Conservation (phyloP, 148 eudicot species). For the Polygonum maritimum region DNA sequence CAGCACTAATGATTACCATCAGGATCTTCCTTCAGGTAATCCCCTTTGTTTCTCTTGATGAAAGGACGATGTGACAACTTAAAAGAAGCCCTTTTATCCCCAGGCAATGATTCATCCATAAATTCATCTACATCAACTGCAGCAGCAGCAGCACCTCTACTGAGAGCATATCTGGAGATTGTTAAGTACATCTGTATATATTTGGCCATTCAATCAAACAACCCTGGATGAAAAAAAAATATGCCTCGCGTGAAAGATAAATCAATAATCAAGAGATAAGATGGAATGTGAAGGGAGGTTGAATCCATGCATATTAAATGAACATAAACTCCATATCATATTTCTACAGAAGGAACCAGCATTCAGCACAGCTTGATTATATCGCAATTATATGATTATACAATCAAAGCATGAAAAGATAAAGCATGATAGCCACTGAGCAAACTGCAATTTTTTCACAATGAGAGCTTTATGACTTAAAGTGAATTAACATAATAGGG, state of each 20-base stretch:
- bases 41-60: conserved; percentile 43
- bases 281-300: neutral
- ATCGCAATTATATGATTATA: neutral
- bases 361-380: neutral
- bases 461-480: neutral
- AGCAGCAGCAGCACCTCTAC: conserved; percentile 58
- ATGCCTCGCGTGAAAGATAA: neutral
- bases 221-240: neutral
- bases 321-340: neutral
- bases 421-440: neutral
- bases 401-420: neutral
- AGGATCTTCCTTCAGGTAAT: conserved; percentile 26
- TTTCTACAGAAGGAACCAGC: neutral
- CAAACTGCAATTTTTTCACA: neutral
- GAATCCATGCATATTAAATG: neutral
- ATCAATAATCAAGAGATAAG: neutral
- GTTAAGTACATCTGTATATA: conserved; percentile 26
- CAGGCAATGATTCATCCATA: conserved; percentile 19
- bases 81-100: conserved; percentile 21
- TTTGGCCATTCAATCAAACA: neutral
- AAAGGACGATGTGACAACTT: conserved; percentile 40
- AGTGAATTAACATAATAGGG: neutral
- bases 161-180: conserved; percentile 64
- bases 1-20: conserved; percentile 27
- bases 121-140: conserved; percentile 71